phyloP scores from a whole-genome alignment of 2,329 filamentous ascomycete genomes.

The Helotiales sp. region DNA sequence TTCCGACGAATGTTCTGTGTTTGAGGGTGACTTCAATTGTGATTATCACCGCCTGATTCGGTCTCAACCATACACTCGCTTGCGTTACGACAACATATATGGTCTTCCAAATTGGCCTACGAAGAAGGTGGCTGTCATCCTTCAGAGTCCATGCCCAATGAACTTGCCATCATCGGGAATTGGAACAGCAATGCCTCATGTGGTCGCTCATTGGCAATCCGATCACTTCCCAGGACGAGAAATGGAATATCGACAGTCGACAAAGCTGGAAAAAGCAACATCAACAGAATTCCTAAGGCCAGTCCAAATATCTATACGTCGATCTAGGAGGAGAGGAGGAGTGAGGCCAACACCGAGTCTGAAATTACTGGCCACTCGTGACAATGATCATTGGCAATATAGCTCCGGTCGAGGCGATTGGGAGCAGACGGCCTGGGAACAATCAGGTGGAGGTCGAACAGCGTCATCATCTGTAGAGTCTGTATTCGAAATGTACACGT shows the following conservation, averaged over 20 bases:
- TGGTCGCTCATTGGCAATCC: conserved; percentile 28
- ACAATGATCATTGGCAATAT: conserved; percentile 30
- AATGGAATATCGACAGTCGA: conserved; percentile 12
- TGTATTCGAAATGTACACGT: conserved; percentile 34
- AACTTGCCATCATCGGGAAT: neutral
- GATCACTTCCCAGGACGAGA: conserved; percentile 12
- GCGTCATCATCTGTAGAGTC: conserved; percentile 37
- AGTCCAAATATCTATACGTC: conserved; percentile 16
- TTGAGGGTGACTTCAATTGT: neutral
- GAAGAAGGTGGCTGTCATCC: neutral
- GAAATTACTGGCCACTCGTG: conserved; percentile 28
- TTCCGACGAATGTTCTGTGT: neutral
- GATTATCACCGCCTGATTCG: neutral
- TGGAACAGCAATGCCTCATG: conserved; percentile 29
- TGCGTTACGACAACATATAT: neutral
- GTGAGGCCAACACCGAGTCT: conserved; percentile 18
- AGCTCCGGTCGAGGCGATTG: conserved; percentile 26
- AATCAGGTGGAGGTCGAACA: conserved; percentile 27
- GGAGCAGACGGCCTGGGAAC: conserved; percentile 24
- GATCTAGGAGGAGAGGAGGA: conserved; percentile 7
- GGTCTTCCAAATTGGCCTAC: too few species aligned
- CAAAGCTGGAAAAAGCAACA: conserved; percentile 10
- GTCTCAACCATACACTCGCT: neutral
- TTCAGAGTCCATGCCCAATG: neutral
- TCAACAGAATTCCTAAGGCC: conserved; percentile 16